Evolutionary conservation across 108 stramenopile genomes (phyloP).

Genomic region (Pseudonitzschia pungens): DNA sequence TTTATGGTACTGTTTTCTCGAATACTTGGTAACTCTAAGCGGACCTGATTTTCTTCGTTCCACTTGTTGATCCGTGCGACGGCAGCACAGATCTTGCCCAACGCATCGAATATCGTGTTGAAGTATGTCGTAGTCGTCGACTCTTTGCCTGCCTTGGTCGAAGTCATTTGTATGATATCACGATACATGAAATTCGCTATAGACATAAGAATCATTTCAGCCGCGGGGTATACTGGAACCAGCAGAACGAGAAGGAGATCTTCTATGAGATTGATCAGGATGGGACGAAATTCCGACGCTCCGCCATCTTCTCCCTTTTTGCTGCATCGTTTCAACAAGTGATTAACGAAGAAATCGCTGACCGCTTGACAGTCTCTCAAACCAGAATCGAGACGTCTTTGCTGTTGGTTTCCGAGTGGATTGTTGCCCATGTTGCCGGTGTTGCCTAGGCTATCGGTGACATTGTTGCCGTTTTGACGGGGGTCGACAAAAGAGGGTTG

Average conservation of each 20-base stretch:
- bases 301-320: constrained; percentile 86
- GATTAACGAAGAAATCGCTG: constrained; percentile 57
- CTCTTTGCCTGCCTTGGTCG: constrained; percentile 27
- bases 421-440: constrained; percentile 15
- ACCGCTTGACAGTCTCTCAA: constrained; percentile 54
- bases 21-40: constrained; percentile 10
- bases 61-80: constrained; percentile 54
- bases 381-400: constrained; percentile 45
- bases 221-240: constrained; percentile 88
- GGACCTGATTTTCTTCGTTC: constrained; percentile 56
- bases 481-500: constrained; percentile 24
- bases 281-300: constrained; percentile 84
- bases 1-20: background rate
- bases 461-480: constrained; percentile 26
- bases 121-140: constrained; percentile 56
- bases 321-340: constrained; percentile 68
- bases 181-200: constrained; percentile 52
- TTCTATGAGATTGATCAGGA: constrained; percentile 84
- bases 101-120: constrained; percentile 80
- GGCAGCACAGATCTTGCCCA: constrained; percentile 81
- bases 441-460: too few relatives aligned
- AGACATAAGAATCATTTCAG: constrained; percentile 81
- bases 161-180: constrained; percentile 55
- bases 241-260: constrained; percentile 78
- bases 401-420: constrained; percentile 18